A percentile compares a stretch with the other conserved stretches of the same genome.
Conservation (phyloP, 1,284 basidiomycete genomes). For the Ustilago shanxiensis region DNA sequence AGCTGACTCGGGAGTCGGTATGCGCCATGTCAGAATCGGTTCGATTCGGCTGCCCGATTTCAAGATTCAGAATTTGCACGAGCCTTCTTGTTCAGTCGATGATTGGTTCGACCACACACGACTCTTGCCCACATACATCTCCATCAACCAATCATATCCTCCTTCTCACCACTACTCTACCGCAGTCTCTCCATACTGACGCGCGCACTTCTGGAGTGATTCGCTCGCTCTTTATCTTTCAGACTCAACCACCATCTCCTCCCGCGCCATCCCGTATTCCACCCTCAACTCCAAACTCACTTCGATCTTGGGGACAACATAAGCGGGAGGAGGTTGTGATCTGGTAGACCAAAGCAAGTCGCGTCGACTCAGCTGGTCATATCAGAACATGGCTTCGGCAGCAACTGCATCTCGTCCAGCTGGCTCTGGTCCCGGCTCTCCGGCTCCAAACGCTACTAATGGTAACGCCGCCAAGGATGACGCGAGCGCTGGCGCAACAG, state of each 20-base stretch:
- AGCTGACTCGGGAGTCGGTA: constrained; percentile 46
- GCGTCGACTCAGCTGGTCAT: too few relatives aligned
- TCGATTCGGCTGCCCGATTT: constrained; percentile 3
- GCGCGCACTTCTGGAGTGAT: constrained; percentile 6
- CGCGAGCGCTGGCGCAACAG: constrained; percentile 10
- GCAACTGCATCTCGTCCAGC: constrained; percentile 33
- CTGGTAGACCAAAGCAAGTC: background rate
- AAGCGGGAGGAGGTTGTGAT: constrained; percentile 27
- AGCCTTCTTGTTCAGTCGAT: constrained; percentile 14
- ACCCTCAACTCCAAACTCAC: background rate
- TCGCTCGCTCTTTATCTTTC: background rate
- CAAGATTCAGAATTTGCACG: constrained; percentile 11
- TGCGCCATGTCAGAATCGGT: background rate
- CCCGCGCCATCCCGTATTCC: background rate
- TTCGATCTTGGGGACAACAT: background rate
- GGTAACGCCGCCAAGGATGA: background rate
- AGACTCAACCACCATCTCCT: constrained; percentile 14
- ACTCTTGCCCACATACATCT: background rate
- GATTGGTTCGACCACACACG: constrained; percentile 16
- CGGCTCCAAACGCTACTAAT: constrained; percentile 1
- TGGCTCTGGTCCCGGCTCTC: constrained; percentile 11
- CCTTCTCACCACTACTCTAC: background rate
- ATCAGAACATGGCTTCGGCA: constrained; percentile 29
- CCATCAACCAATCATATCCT: constrained; percentile 14
- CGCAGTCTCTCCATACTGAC: background rate